phyloP scores from a whole-genome alignment of 345 rosid species.

The Eucalyptus virginea region DNA sequence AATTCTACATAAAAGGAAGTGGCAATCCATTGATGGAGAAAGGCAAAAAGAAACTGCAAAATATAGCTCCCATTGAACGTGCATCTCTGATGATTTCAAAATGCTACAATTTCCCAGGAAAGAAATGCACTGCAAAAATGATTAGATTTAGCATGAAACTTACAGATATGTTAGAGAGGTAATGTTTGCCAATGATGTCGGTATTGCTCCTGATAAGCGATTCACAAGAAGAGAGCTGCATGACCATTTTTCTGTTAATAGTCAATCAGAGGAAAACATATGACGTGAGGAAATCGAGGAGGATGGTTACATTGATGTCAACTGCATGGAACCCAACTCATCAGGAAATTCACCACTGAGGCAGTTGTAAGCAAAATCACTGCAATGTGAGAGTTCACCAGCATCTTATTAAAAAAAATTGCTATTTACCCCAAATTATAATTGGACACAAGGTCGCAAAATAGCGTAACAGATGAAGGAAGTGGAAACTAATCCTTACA shows the following conservation, averaged over 20 bases:
- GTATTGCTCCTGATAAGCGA: slow-evolving; percentile 29
- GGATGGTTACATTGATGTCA: slow-evolving; percentile 10
- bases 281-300: neutral
- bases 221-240: slow-evolving; percentile 30
- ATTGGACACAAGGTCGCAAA: neutral
- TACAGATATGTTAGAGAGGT: slow-evolving; percentile 22
- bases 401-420: neutral
- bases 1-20: neutral
- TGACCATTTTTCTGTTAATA: neutral
- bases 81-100: neutral
- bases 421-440: neutral
- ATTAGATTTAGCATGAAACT: neutral
- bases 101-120: neutral
- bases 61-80: neutral
- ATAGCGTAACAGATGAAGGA: neutral
- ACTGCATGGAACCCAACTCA: slow-evolving; percentile 24
- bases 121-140: neutral
- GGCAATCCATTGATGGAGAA: neutral
- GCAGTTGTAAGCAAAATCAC: slow-evolving; percentile 20
- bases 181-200: slow-evolving; percentile 21
- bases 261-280: neutral
- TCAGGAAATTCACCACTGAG: slow-evolving; percentile 32
- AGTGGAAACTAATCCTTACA: slow-evolving; percentile 20
- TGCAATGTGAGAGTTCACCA: neutral
- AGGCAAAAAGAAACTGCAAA: neutral